Evolutionary conservation across 2,329 filamentous ascomycete species (phyloP).

Genomic region (Apiospora sp.): DNA sequence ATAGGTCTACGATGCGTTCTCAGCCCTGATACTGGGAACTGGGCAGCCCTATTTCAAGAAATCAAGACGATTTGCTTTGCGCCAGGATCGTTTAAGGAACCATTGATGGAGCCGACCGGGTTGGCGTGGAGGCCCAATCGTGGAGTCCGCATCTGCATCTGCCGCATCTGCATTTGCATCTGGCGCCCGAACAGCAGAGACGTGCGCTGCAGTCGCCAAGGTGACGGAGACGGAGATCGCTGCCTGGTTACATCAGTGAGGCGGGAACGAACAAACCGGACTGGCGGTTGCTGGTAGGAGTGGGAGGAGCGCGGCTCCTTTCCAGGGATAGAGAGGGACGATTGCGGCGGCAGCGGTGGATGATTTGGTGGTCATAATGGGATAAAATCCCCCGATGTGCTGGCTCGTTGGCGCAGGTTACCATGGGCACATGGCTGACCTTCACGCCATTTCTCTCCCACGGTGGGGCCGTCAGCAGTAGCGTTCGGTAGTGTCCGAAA

Average conservation of each 20-base stretch:
- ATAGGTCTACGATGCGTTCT: neutral
- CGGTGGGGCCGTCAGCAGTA: slow-evolving; percentile 6
- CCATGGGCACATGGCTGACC: neutral
- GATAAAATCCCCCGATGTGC: neutral
- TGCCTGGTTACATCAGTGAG: neutral
- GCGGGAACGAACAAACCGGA: neutral
- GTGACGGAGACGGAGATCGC: neutral
- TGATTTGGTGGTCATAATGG: slow-evolving; percentile 13
- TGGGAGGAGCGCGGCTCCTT: neutral
- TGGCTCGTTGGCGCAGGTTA: slow-evolving; percentile 10
- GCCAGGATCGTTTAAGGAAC: neutral
- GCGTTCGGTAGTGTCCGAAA: slow-evolving; percentile 7
- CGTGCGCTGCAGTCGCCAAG: neutral
- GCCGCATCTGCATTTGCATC: neutral
- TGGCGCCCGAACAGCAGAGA: neutral
- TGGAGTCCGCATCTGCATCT: neutral
- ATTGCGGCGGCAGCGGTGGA: neutral
- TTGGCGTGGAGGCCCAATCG: slow-evolving; percentile 13
- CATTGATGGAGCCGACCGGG: slow-evolving; percentile 3
- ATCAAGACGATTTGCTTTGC: neutral
- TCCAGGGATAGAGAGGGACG: neutral
- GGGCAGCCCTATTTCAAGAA: neutral
- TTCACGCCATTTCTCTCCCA: neutral
- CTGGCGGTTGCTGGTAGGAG: neutral
- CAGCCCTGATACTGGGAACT: neutral